A percentile compares a stretch with the other conserved stretches of the same genome.
phyloP scores from a whole-genome alignment of 1,284 basidiomycete genomes.

The Microbotryum intermedium region DNA sequence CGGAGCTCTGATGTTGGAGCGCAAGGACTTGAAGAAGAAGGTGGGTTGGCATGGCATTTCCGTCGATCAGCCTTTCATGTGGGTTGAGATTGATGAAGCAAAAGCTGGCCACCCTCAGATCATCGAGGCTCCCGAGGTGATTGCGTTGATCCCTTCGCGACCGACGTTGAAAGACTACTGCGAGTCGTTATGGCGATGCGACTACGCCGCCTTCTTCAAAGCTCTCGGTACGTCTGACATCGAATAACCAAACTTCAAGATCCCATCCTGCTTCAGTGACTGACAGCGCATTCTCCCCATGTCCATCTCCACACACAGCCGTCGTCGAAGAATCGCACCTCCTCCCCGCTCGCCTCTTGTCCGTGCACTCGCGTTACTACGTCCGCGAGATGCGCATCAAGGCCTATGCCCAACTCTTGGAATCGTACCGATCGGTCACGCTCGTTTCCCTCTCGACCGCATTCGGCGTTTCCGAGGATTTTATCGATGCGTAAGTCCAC shows the following conservation, averaged over 20 bases:
- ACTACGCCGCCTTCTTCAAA: constrained; percentile 89
- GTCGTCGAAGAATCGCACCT: constrained; percentile 81
- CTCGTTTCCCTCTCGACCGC: constrained; percentile 75
- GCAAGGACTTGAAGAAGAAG: constrained; percentile 89
- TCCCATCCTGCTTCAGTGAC: not conserved
- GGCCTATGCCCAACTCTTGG: constrained; percentile 84
- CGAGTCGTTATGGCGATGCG: constrained; percentile 71
- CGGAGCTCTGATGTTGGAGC: constrained; percentile 64
- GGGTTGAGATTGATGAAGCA: not conserved
- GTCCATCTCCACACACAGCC: constrained; percentile 44
- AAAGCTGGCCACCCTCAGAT: constrained; percentile 42
- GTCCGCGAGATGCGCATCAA: constrained; percentile 94
- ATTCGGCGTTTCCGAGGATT: constrained; percentile 82
- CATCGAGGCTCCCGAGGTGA: constrained; percentile 49
- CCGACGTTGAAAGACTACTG: constrained; percentile 46
- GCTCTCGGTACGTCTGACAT: constrained; percentile 55
- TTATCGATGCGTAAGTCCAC: constrained; percentile 66
- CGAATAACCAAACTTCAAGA: too few species aligned
- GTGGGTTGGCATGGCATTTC: constrained; percentile 42
- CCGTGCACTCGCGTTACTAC: constrained; percentile 82
- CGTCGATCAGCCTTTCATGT: not conserved
- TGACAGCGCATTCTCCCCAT: not conserved
- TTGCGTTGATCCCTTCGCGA: constrained; percentile 43
- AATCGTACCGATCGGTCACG: constrained; percentile 83
- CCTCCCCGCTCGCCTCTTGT: constrained; percentile 73